Evolutionary conservation across 139 green algal genomes (phyloP).

Genomic region (Chlorella sorokiniana): DNA sequence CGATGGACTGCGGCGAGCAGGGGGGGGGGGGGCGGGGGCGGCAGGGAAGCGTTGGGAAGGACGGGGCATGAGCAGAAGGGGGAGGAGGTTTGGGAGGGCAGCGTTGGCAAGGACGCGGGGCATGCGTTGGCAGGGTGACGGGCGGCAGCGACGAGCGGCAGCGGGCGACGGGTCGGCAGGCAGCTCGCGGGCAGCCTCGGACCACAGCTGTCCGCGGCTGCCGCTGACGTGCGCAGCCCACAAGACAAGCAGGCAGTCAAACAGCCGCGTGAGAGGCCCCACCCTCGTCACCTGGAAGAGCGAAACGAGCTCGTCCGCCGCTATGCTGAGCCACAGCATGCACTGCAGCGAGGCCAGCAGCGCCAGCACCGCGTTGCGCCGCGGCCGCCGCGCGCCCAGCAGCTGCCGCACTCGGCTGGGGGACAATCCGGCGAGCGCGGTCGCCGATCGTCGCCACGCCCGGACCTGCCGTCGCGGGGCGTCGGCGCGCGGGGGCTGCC

Average conservation of each 20-base stretch:
- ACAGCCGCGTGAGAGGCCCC: too few relatives aligned
- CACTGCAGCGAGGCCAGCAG: constrained; percentile 20
- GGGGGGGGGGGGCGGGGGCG: not conserved
- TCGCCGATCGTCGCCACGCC: too few relatives aligned
- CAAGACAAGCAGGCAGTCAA: not conserved
- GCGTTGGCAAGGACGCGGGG: too few relatives aligned
- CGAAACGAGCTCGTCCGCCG: constrained; percentile 49
- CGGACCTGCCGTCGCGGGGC: not conserved
- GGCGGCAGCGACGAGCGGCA: not conserved
- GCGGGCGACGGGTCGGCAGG: too few relatives aligned
- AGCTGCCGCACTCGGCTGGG: not conserved
- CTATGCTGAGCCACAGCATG: constrained; percentile 50
- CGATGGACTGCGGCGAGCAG: constrained; percentile 26
- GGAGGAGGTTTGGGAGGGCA: too few relatives aligned
- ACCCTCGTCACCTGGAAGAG: constrained; percentile 38
- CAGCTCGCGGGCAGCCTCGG: too few relatives aligned
- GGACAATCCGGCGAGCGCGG: not conserved
- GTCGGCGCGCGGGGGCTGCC: not conserved
- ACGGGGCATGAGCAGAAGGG: too few relatives aligned
- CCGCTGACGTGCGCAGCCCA: not conserved
- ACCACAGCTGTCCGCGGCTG: too few relatives aligned
- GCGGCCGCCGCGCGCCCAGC: not conserved
- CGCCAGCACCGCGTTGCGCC: constrained; percentile 3
- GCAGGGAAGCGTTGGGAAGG: not conserved
- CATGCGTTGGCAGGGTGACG: not conserved